These are phyloP conservation scores for Hypoxylon cercidicola DNA, from an alignment of 495 filamentous ascomycete genomes.

Conservation along the genomic window DNA sequence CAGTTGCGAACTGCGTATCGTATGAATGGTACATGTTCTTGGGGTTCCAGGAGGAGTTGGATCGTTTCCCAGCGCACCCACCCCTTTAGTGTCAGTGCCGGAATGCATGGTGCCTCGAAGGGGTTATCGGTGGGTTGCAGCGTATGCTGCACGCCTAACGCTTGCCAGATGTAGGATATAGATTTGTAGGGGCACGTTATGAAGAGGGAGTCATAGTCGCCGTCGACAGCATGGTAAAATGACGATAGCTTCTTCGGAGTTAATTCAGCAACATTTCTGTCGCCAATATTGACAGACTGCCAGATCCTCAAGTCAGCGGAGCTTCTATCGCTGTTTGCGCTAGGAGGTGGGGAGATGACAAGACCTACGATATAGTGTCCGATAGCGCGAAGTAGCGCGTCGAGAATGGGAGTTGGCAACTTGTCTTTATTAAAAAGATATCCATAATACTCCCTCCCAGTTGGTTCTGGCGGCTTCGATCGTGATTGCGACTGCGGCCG, in stretches of 20 bases:
- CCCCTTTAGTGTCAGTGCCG: constrained; percentile 81
- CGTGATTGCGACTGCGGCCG: constrained; percentile 19
- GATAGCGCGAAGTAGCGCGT: constrained; percentile 81
- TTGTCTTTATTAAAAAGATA: constrained; percentile 85
- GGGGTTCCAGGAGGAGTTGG: constrained; percentile 86
- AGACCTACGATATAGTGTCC: constrained; percentile 78
- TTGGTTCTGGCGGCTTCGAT: constrained; percentile 13
- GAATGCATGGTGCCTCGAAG: constrained; percentile 78
- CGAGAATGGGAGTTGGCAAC: constrained; percentile 76
- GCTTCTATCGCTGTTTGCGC: not conserved
- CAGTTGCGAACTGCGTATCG: constrained; percentile 83
- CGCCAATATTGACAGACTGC: constrained; percentile 71
- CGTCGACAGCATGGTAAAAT: constrained; percentile 90
- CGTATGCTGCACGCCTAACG: constrained; percentile 85
- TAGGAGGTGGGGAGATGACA: constrained; percentile 14
- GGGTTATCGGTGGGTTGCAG: constrained; percentile 76
- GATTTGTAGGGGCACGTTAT: constrained; percentile 75
- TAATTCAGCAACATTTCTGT: constrained; percentile 70
- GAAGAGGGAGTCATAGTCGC: constrained; percentile 90
- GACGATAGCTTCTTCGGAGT: constrained; percentile 84
- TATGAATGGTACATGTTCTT: constrained; percentile 85
- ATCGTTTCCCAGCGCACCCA: constrained; percentile 96
- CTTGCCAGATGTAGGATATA: constrained; percentile 92
- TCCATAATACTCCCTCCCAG: constrained; percentile 72
- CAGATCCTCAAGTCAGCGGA: constrained; percentile 12